A percentile compares a stretch with the other conserved stretches of the same genome.
phyloP scores from a whole-genome alignment of 2,329 filamentous ascomycete genomes.

The Sporothrix brasiliensis region DNA sequence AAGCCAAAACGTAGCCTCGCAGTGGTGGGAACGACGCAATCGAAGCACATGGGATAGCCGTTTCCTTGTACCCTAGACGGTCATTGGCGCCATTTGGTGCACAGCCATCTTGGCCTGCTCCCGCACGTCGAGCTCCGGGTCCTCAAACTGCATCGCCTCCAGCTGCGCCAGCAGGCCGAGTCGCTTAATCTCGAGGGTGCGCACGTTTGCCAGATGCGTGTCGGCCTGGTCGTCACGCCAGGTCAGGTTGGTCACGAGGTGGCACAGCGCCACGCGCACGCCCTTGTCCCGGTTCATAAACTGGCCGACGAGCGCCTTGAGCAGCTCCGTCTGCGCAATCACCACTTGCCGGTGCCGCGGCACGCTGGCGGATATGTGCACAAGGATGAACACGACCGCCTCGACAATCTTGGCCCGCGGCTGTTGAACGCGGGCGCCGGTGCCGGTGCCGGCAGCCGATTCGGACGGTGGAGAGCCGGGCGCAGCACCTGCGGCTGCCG shows the following conservation, averaged over 20 bases:
- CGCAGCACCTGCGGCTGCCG: background rate
- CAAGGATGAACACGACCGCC: slow-evolving; percentile 77
- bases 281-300: slow-evolving; percentile 72
- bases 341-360: slow-evolving; percentile 77
- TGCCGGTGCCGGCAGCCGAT: slow-evolving; percentile 46
- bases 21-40: too few species aligned
- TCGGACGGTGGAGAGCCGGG: slow-evolving; percentile 11
- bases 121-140: slow-evolving; percentile 77
- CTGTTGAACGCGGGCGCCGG: slow-evolving; percentile 53
- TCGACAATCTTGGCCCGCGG: slow-evolving; percentile 71
- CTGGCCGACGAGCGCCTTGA: slow-evolving; percentile 72
- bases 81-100: slow-evolving; percentile 61
- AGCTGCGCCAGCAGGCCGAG: slow-evolving; percentile 72
- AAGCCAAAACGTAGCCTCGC: too few species aligned
- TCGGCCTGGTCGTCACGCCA: slow-evolving; percentile 78
- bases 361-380: slow-evolving; percentile 83
- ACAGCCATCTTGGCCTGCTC: slow-evolving; percentile 81
- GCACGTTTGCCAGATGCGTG: slow-evolving; percentile 62
- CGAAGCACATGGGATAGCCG: too few species aligned
- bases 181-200: slow-evolving; percentile 69
- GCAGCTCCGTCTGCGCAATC: slow-evolving; percentile 73
- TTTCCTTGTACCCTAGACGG: background rate
- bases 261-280: slow-evolving; percentile 77
- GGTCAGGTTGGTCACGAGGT: slow-evolving; percentile 82
- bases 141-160: slow-evolving; percentile 62